A percentile compares a stretch with the other conserved stretches of the same genome.
These are phyloP conservation scores for Fraxinus excelsior DNA, from an alignment of 257 asterid species.

Conservation along the genomic window DNA sequence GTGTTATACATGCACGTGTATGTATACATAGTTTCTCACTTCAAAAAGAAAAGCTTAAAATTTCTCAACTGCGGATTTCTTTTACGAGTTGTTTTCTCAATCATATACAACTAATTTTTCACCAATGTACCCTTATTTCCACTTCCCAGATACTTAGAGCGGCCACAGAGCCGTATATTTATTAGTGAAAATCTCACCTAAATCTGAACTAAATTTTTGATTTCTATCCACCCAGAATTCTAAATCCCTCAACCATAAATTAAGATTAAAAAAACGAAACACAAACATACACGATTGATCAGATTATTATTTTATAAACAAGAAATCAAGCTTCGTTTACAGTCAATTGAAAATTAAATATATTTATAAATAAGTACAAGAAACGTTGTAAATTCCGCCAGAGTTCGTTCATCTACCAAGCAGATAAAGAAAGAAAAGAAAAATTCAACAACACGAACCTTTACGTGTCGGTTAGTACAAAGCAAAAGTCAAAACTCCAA, in stretches of 20 bases:
- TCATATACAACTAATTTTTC: conserved; percentile 30
- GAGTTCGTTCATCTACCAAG: conserved; percentile 84
- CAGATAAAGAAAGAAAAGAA: conserved; percentile 23
- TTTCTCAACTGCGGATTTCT: conserved; percentile 20
- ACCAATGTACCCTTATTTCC: conserved; percentile 21
- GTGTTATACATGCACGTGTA: background rate
- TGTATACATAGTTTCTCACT: background rate
- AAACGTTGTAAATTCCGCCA: conserved; percentile 61
- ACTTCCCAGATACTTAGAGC: conserved; percentile 33
- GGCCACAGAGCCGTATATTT: conserved; percentile 33
- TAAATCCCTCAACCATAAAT: conserved; percentile 37
- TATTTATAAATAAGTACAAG: conserved; percentile 1
- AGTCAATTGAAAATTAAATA: conserved; percentile 3
- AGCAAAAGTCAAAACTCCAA: conserved; percentile 36
- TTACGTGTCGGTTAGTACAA: conserved; percentile 45
- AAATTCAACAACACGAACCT: conserved; percentile 37
- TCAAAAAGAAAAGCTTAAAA: conserved; percentile 11
- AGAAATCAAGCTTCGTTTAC: conserved; percentile 11
- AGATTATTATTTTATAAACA: conserved; percentile 3
- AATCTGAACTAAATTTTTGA: conserved; percentile 43
- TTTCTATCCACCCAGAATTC: conserved; percentile 26
- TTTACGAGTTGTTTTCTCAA: conserved; percentile 7
- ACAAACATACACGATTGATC: conserved; percentile 16
- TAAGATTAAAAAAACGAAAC: conserved; percentile 20
- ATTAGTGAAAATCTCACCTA: conserved; percentile 63